A percentile compares a stretch with the other conserved stretches of the same genome.
These are phyloP conservation scores for Colletotrichum orbiculare DNA, from an alignment of 2,329 filamentous ascomycete genomes.

Conservation along the genomic window DNA sequence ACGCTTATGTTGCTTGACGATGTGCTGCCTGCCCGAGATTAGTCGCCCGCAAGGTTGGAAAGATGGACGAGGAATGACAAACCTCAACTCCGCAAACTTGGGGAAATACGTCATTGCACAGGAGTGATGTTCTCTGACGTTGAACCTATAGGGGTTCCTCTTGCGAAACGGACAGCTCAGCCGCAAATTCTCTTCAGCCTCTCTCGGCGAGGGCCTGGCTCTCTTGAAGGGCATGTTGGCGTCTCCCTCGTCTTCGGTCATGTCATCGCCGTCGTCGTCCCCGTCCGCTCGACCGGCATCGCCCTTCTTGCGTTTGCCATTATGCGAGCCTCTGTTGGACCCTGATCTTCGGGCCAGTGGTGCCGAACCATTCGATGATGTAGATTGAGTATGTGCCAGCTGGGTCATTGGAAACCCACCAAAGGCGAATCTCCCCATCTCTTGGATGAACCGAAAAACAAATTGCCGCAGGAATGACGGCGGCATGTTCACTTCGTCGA, in stretches of 20 bases:
- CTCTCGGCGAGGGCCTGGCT: conserved; percentile 44
- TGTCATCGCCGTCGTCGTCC: conserved; percentile 48
- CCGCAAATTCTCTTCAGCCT: conserved; percentile 50
- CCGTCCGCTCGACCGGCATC: conserved; percentile 31
- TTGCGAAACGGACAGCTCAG: conserved; percentile 58
- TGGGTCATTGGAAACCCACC: conserved; percentile 39
- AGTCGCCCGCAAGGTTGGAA: no score
- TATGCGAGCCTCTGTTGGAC: conserved; percentile 24
- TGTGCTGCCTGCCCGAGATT: conserved; percentile 48
- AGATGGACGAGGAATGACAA: not conserved
- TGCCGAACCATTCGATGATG: conserved; percentile 41
- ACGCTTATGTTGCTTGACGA: conserved; percentile 56
- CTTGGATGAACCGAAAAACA: conserved; percentile 47
- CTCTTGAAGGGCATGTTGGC: conserved; percentile 46
- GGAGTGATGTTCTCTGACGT: conserved; percentile 56
- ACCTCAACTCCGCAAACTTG: conserved; percentile 55
- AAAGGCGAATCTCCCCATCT: conserved; percentile 46
- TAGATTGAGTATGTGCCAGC: conserved; percentile 45
- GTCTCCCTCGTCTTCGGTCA: conserved; percentile 46
- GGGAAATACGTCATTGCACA: conserved; percentile 57
- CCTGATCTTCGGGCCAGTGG: conserved; percentile 13
- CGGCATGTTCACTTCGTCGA: conserved; percentile 46
- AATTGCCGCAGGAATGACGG: conserved; percentile 44
- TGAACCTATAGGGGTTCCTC: conserved; percentile 57
- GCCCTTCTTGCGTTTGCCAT: conserved; percentile 51